Conservation (phyloP, 352 stramenopile genomes). For the Pythium phragmitis region DNA sequence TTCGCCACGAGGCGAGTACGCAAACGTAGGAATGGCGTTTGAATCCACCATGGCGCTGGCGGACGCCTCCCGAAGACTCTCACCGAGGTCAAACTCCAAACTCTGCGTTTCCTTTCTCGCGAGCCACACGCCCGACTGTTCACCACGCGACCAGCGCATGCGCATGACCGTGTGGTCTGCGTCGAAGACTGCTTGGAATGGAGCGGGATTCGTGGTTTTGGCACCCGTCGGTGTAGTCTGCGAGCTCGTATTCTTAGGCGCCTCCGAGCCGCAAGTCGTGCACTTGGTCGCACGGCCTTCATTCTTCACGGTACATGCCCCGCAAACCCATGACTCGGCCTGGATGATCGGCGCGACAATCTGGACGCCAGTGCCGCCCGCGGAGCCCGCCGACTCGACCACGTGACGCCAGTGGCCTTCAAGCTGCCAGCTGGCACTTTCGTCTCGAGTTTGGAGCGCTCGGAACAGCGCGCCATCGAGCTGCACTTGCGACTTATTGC, state of each 20-base stretch:
- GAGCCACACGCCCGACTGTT: slow-evolving; percentile 82
- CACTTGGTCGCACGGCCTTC: slow-evolving; percentile 56
- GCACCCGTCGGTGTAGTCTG: slow-evolving; percentile 31
- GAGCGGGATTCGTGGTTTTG: slow-evolving; percentile 73
- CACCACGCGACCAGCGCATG: slow-evolving; percentile 76
- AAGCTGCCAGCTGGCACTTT: slow-evolving; percentile 41
- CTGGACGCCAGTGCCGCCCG: neutral
- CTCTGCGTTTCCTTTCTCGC: slow-evolving; percentile 41
- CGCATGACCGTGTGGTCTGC: slow-evolving; percentile 70
- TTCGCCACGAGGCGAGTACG: slow-evolving; percentile 60
- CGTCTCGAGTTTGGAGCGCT: slow-evolving; percentile 6
- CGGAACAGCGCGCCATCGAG: slow-evolving; percentile 56
- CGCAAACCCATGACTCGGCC: slow-evolving; percentile 57
- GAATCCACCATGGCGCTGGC: slow-evolving; percentile 60
- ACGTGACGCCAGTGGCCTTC: slow-evolving; percentile 83
- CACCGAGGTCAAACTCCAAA: slow-evolving; percentile 40
- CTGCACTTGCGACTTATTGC: slow-evolving; percentile 48
- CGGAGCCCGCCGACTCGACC: slow-evolving; percentile 24
- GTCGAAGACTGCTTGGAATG: slow-evolving; percentile 63
- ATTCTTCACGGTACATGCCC: slow-evolving; percentile 80
- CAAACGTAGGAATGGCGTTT: slow-evolving; percentile 38
- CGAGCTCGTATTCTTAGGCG: slow-evolving; percentile 38
- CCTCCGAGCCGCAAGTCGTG: slow-evolving; percentile 65
- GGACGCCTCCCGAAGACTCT: slow-evolving; percentile 30
- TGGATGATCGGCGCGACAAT: slow-evolving; percentile 21